phyloP scores from a whole-genome alignment of 2,329 filamentous ascomycete genomes.

The Fusarium sp. region DNA sequence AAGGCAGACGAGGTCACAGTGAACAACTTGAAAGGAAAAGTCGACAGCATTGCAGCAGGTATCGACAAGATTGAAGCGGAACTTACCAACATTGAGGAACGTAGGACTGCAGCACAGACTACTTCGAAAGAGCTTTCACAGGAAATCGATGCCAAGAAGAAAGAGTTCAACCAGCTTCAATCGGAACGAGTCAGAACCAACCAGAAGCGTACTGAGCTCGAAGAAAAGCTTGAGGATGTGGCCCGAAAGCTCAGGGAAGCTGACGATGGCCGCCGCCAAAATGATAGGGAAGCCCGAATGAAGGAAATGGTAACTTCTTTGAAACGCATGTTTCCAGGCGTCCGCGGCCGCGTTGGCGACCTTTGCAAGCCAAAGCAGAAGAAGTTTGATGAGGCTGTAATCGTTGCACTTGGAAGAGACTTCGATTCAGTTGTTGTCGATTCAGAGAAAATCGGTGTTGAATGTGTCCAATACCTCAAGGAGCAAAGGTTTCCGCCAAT shows the following conservation, averaged over 20 bases:
- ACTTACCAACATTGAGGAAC: conserved; percentile 74
- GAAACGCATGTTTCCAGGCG: conserved; percentile 91
- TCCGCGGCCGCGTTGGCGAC: conserved; percentile 89
- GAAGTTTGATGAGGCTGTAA: conserved; percentile 93
- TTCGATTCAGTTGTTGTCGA: conserved; percentile 97
- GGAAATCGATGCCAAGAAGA: conserved; percentile 90
- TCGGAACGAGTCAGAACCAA: conserved; percentile 86
- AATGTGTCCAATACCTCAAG: conserved; percentile 94
- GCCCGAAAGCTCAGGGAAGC: conserved; percentile 85
- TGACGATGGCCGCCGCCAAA: conserved; percentile 86
- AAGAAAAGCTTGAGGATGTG: conserved; percentile 89
- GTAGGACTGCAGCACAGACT: conserved; percentile 72
- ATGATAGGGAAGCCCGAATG: conserved; percentile 80
- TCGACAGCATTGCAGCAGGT: conserved; percentile 81
- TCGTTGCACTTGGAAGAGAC: conserved; percentile 89
- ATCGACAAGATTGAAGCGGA: conserved; percentile 81
- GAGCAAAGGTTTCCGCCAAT: conserved; percentile 88
- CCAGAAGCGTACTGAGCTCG: conserved; percentile 86
- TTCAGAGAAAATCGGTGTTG: conserved; percentile 91
- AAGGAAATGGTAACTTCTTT: conserved; percentile 88
- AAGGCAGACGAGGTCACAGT: conserved; percentile 94
- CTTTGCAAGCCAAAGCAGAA: conserved; percentile 97
- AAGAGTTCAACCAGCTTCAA: conserved; percentile 85
- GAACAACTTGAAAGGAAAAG: conserved; percentile 87
- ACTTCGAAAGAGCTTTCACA: conserved; percentile 75